phyloP scores from a whole-genome alignment of 192 early-diverging fungal species.

The Backusella psychrophila region DNA sequence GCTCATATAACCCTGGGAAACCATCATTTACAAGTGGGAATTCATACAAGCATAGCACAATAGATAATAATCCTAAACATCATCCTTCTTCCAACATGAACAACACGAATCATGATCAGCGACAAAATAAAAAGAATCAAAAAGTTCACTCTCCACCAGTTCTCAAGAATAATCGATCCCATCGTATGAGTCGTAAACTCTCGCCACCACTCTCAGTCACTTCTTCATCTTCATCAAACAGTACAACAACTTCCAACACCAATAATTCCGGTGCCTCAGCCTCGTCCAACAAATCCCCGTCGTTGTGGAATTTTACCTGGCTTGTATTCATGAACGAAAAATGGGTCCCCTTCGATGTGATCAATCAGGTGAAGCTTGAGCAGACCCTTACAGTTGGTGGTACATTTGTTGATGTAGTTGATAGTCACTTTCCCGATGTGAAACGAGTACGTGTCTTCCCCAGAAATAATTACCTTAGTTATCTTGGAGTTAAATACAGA shows the following conservation, averaged over 20 bases:
- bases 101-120: background rate
- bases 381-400: conserved; percentile 33
- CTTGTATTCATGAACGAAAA: conserved; percentile 32
- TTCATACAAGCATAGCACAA: background rate
- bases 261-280: background rate
- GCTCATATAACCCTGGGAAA: background rate
- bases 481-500: conserved; percentile 38
- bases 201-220: background rate
- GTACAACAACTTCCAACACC: background rate
- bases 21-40: background rate
- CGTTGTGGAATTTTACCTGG: conserved; percentile 28
- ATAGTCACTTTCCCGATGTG: conserved; percentile 31
- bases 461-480: conserved; percentile 33
- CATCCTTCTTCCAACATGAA: background rate
- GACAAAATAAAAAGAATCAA: background rate
- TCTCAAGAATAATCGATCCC: background rate
- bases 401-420: conserved; percentile 34
- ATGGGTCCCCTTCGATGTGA: conserved; percentile 34
- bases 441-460: conserved; percentile 37
- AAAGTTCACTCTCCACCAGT: background rate
- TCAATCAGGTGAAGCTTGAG: conserved; percentile 32
- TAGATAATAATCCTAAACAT: background rate
- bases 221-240: background rate
- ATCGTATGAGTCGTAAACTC: background rate
- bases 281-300: background rate